Evolutionary conservation across 768 basidiomycete genomes (phyloP), one percentile per base, ranked within the genome.

Genomic region (Sarcodon aspratus): DNA sequence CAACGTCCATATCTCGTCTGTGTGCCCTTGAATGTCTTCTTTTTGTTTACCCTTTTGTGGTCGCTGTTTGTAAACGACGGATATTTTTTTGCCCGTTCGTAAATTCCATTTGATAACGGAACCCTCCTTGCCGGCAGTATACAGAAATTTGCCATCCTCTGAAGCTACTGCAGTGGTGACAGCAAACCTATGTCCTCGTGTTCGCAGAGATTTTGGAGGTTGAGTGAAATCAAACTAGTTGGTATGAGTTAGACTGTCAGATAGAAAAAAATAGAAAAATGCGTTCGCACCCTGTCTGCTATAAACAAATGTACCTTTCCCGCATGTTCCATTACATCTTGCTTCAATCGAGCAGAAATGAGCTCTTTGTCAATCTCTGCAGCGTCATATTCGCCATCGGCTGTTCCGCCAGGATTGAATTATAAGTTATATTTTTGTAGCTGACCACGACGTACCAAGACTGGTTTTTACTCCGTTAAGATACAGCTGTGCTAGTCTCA

Each of bases 311-410:
- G 86, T 7, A 92, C 70, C 64, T 86, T 93, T 45, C 92, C 93
- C 5, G 89, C 81, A 59, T 94, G 82, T 54, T 93, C 85, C 44
- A 92, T 64, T 6, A 95, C 92, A 67, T 97, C 95, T 62, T 92
- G 82, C 62, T 92, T 90, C 53, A 99, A 71, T 48, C 96, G 73
- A 15, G 92, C 75, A 40, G 87, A 87, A 52, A 99, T 88, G 53
- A 97, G 72, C 55, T 97, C 95, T 57, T 79, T 78, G 71, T 99
- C 96, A 27, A 98, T 82, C 56, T 97, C 94, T 1, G 89, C 93
- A 5, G 96, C 96, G 61, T 99, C 95, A 54, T 82, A 93, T 53
- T 92, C 92, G 33, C 86, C 89, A 21, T 93, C 93, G 50, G 82
- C 90, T 79, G 52, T 18, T 45, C 27, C 46, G n/a, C 15, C 9